Conservation (phyloP, 73 alveolate species). For the Paramecium sonneborni region DNA sequence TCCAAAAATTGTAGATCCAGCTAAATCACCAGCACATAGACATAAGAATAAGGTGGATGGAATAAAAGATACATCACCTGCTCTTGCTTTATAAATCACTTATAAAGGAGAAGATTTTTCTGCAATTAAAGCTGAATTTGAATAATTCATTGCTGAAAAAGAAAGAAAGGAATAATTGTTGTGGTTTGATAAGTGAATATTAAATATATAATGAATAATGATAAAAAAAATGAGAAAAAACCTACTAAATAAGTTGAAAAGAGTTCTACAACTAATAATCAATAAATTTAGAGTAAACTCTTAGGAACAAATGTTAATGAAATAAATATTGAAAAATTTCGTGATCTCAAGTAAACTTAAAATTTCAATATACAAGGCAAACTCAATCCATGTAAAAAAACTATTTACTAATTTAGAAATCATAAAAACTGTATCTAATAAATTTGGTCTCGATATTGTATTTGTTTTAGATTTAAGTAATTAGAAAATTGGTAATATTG, state of each 20-base stretch:
- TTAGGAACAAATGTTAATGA: constrained; percentile 38
- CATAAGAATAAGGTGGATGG: constrained; percentile 77
- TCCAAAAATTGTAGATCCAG: constrained; percentile 77
- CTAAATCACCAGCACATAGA: constrained; percentile 72
- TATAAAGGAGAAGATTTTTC: constrained; percentile 85
- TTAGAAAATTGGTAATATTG: background rate
- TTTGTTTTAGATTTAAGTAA: constrained; percentile 36
- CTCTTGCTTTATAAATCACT: constrained; percentile 79
- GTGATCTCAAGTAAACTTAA: background rate
- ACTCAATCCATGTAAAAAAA: background rate
- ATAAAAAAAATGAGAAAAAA: background rate
- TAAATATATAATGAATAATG: background rate
- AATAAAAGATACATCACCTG: constrained; percentile 79
- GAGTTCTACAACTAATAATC: constrained; percentile 48
- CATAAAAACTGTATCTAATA: background rate
- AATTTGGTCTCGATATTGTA: constrained; percentile 19
- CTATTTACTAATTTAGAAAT: background rate
- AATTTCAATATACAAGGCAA: background rate
- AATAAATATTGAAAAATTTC: constrained; percentile 6
- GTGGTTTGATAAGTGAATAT: constrained; percentile 69
- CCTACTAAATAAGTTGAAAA: background rate
- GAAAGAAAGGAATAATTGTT: constrained; percentile 81
- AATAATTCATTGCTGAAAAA: constrained; percentile 74
- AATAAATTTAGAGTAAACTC: constrained; percentile 25
- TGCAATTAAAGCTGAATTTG: constrained; percentile 82